Evolutionary conservation across 805 yeast species (phyloP), one percentile per base, ranked within the genome.

Genomic region (Babjeviella inositovora): DNA sequence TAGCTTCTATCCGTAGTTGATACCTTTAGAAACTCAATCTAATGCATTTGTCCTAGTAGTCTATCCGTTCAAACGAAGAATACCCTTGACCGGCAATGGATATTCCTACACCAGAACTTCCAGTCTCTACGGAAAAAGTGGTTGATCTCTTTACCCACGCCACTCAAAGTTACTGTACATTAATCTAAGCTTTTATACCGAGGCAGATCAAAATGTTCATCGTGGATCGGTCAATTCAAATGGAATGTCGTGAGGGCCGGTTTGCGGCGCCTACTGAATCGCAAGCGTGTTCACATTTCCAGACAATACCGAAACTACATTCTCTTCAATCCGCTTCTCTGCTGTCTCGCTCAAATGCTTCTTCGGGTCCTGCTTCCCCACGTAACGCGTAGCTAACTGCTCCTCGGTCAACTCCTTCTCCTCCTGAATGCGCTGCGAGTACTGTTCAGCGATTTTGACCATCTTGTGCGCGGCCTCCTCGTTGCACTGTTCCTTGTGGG

Each of bases 321-420:
- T 92, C 25, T 81, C 90, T 49, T 90, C 98, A 37, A 92, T 68
- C 24, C 81, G 59, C 30, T 61, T 57, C 34, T 81, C 92, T 7
- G 94, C 92, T 1, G 92, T 79, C 32, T 81, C 95, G 22, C 75
- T 65, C 38, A 90, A 60, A 56, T 90, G 99, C 57, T 87, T 90
- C 70, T 92, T 90, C 19, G 99, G 99, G 50, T 90, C 98, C 52
- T 87, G 96, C 46, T 82, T 85, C 38, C 99, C 99, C 17, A 90
- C 96, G 42, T 87, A 92, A 45, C 98, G 72, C 6, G 95, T 87
- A 50, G 81, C 82, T 36, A 87, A 64, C 48, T 85, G 90, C 19
- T 81, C 94, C 39, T 79, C 92, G 21, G 70, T 57, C 34, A 90
- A 57, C 33, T 80, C 93, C 45, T 76, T 77, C 47, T 90, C 98